These are phyloP conservation scores for Lablab purpureus DNA, from an alignment of 306 rosid species.

Conservation along the genomic window DNA sequence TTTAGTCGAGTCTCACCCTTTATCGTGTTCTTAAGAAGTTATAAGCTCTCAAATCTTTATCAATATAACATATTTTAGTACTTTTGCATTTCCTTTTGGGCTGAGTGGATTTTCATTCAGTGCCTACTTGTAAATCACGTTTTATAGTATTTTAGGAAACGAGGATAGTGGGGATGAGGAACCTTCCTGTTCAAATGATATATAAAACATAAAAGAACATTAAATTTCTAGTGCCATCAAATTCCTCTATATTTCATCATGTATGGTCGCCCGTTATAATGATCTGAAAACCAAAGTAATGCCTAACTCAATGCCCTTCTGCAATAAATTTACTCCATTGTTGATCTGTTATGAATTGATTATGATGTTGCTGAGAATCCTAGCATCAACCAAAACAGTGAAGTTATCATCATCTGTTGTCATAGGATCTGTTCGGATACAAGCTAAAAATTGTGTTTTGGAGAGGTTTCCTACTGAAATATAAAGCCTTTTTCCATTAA, in stretches of 20 bases:
- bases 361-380: background rate
- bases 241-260: background rate
- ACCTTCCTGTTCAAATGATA: background rate
- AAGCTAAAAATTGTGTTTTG: too few species aligned
- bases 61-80: background rate
- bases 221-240: constrained; percentile 14
- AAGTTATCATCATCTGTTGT: background rate
- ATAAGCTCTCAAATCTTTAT: background rate
- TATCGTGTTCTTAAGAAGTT: background rate
- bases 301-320: background rate
- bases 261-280: background rate
- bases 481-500: too few species aligned
- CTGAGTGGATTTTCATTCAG: background rate
- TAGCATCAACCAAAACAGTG: background rate
- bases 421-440: background rate
- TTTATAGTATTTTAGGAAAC: background rate
- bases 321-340: background rate
- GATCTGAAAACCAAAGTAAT: background rate
- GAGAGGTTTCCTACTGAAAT: too few species aligned
- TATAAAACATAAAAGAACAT: background rate
- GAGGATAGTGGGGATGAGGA: background rate
- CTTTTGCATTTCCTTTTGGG: constrained; percentile 3
- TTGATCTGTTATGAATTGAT: background rate
- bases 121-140: background rate
- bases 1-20: background rate